Percentiles rank a stretch among this genome's conserved stretches.
Evolutionary conservation across 1,284 basidiomycete species (phyloP).

Genomic region (Serendipita sp.): DNA sequence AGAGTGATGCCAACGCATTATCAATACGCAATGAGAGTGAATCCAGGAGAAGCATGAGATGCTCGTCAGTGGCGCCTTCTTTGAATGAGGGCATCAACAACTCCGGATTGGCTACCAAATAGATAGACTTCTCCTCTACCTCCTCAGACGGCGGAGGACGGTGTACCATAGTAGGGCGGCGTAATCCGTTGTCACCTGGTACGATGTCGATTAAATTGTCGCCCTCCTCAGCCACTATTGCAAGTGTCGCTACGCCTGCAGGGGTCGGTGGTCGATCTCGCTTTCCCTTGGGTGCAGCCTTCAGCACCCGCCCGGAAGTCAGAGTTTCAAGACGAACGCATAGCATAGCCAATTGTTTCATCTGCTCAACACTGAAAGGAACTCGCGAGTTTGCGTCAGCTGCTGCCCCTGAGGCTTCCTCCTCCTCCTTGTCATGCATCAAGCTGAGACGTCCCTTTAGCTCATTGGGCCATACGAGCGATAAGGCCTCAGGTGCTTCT

Average conservation of each 20-base stretch:
- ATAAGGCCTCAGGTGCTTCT: slow-evolving; percentile 78
- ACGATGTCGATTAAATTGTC: slow-evolving; percentile 18
- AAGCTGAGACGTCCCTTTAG: slow-evolving; percentile 63
- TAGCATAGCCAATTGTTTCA: slow-evolving; percentile 61
- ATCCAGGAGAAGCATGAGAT: slow-evolving; percentile 63
- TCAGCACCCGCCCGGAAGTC: slow-evolving; percentile 50
- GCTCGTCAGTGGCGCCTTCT: slow-evolving; percentile 61
- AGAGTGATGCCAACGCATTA: slow-evolving; percentile 58
- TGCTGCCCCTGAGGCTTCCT: slow-evolving; percentile 22
- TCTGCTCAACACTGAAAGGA: slow-evolving; percentile 63
- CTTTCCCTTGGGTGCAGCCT: slow-evolving; percentile 33
- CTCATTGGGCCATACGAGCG: slow-evolving; percentile 68
- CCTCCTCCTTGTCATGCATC: slow-evolving; percentile 32
- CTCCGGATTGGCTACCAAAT: slow-evolving; percentile 45
- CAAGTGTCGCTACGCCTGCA: slow-evolving; percentile 16
- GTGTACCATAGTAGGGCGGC: slow-evolving; percentile 6
- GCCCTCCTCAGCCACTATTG: slow-evolving; percentile 17
- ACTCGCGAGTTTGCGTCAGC: slow-evolving; percentile 33
- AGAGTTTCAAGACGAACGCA: slow-evolving; percentile 77
- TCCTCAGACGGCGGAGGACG: slow-evolving; percentile 8
- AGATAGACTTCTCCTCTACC: slow-evolving; percentile 16
- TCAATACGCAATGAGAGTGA: slow-evolving; percentile 65
- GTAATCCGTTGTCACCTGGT: slow-evolving; percentile 7
- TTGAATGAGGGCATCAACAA: slow-evolving; percentile 58
- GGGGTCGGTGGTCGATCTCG: slow-evolving; percentile 29